Base-by-base conservation (phyloP, 2,329 filamentous ascomycete species). In the Pseudomassariella vexata region DNA sequence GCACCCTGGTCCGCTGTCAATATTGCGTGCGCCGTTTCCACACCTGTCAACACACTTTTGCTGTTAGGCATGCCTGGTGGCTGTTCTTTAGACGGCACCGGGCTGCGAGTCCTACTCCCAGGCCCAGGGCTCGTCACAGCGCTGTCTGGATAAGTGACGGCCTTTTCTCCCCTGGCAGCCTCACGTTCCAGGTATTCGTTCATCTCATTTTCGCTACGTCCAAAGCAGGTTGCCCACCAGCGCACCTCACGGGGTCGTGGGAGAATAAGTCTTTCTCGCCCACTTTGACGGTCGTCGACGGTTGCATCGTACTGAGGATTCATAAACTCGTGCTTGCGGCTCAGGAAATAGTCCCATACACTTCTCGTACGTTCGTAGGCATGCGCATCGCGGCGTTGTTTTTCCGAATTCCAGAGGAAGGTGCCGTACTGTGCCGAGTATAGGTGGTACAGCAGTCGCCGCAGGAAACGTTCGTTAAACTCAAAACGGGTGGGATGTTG, bases 341-440 rank as follows among this genome's bases (percentile, higher is more conserved):
- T 79, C 6, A 96, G 65, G 57, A 98, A 96, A 55, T 96, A 95
- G 45, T 92, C 84, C 92, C 92, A 98, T 2, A 95, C 92, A 15
- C 86, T 94, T 4, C 83, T 73, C 4, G 88, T 94, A 33, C 76
- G 72, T 47, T 88, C 79, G 23, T 68, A 65, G 1, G 85, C 79
- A 18, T 68, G 70, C 15, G 76, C 73, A 25, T 92, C 83, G 11
- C 76, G 65, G 4, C 92, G 80, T 49, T 95, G 85, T 50, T 88
- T 92, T 56, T 98, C 92, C 35, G 79, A 94, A 61, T 98, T 95
- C 60, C 85, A 95, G 5, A 98, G 69, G 55, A 98, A 98, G 0
- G 90, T 95, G 27, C 92, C 92, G 42, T 95, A 98, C 55, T 98
- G 92, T 45, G 89, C 95, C 1, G 90, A 90, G 53, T 96, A 90